Base-by-base conservation (phyloP, 306 rosid species). In the Trifolium subterraneum region DNA sequence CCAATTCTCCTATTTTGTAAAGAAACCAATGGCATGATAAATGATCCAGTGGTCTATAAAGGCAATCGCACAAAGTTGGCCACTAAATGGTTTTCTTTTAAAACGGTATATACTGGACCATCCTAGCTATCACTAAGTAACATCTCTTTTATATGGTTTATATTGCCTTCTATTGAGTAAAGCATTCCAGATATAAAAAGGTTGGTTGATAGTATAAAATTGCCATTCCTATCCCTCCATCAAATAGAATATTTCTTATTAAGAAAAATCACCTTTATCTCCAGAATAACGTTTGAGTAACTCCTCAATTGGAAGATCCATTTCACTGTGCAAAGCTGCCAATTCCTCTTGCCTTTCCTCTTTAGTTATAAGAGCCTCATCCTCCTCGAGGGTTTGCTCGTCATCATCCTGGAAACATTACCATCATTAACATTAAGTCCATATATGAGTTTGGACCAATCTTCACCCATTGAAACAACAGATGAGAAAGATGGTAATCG, bases 271-370 rank as follows among this genome's bases (percentile, higher is more conserved):
- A 90, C 98, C 92, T 78, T 70, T 83, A 51, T 73, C 83, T 65
- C 22, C 78, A 62, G 83, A 56, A 90, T 90, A 94, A 50, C 90
- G 92, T 72, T 86, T 88, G 76, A 91, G 96, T 61, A 94, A 84
- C 88, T 91, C 93, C 88, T 91, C 92, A 69, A 94, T 90, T 39
- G 98, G 98, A 85, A 94, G 87, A 86, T 94, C 87, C 66, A 90
- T 81, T 90, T 94, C 98, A 84, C 84, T 77, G 10, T 22, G 91
- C 89, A 94, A 86, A 79, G 96, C 96, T 63, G 80, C 90, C 89
- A 94, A 78, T 73, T 94, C 98, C 80, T 90, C 96, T 77, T 74
- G 83, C 66, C 98, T 90, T 83, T 94, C 98, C 71, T 86, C 88
- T 83, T 80, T 61, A 41, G 93, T 94, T 80, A 94, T 87, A 55